Evolutionary conservation across 2,329 filamentous ascomycete genomes (phyloP).

Genomic region (Colletotrichum shisoi): DNA sequence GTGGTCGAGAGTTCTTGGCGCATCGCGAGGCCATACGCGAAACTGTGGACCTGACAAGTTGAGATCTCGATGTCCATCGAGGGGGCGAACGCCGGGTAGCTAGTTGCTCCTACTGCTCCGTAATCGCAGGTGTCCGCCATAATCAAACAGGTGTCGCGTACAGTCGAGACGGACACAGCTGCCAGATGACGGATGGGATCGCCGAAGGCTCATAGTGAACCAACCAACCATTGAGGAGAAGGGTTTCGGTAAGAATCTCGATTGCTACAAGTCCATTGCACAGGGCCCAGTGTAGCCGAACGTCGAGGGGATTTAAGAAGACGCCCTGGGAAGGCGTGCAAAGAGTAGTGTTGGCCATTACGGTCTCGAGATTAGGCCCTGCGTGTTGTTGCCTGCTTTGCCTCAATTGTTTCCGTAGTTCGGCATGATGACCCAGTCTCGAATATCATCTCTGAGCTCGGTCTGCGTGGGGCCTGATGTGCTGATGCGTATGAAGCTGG

Average conservation of each 20-base stretch:
- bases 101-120: background rate
- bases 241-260: conserved; percentile 7
- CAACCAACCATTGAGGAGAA: conserved; percentile 7
- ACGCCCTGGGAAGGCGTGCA: background rate
- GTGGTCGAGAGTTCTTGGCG: background rate
- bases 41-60: background rate
- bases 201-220: background rate
- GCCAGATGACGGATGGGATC: conserved; percentile 28
- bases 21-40: background rate
- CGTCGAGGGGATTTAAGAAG: conserved; percentile 1
- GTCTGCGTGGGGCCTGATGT: background rate
- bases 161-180: too few species aligned
- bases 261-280: background rate
- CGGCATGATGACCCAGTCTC: background rate
- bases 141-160: background rate
- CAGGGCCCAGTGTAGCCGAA: conserved; percentile 3
- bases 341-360: background rate
- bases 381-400: background rate
- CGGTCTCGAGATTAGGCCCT: background rate
- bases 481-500: background rate
- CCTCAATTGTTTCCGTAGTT: background rate
- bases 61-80: conserved; percentile 7
- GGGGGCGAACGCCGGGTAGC: background rate
- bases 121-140: background rate
- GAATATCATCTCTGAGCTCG: background rate